Conservation (phyloP, 164 flowering plant genomes). For the Kalanchoe fedtschenkoi region DNA sequence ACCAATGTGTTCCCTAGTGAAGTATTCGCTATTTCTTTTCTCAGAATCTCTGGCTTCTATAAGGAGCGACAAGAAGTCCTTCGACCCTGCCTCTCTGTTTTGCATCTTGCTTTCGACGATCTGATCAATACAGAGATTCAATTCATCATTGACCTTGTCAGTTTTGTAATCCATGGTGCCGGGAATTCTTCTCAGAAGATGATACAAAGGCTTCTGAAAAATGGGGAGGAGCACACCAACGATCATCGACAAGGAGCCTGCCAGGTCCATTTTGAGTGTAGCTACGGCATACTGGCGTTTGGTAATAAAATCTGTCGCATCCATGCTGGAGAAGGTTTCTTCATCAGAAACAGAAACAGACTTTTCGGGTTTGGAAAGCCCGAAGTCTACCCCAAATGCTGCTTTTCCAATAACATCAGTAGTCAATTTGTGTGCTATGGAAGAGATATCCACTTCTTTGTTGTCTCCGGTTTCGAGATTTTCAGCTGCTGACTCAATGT, state of each 20-base stretch:
- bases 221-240: slow-evolving; percentile 68
- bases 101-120: slow-evolving; percentile 51
- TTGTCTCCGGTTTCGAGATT: slow-evolving; percentile 25
- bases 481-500: slow-evolving; percentile 47
- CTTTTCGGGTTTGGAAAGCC: slow-evolving; percentile 45
- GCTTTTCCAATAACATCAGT: slow-evolving; percentile 90
- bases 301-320: slow-evolving; percentile 57
- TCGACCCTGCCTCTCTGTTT: slow-evolving; percentile 28
- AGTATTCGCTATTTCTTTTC: slow-evolving; percentile 28
- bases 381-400: slow-evolving; percentile 81
- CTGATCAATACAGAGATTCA: slow-evolving; percentile 42
- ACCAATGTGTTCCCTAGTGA: slow-evolving; percentile 66
- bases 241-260: slow-evolving; percentile 72
- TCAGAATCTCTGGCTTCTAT: slow-evolving; percentile 57
- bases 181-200: slow-evolving; percentile 61
- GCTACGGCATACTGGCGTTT: slow-evolving; percentile 82
- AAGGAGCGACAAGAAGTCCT: slow-evolving; percentile 70
- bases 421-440: slow-evolving; percentile 32
- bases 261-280: slow-evolving; percentile 77
- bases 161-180: too few species aligned
- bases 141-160: slow-evolving; percentile 35
- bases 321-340: slow-evolving; percentile 6
- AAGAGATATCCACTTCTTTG: slow-evolving; percentile 46
- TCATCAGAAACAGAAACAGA: slow-evolving; percentile 4
- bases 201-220: slow-evolving; percentile 72